Conservation (phyloP, 306 rosid genomes). For the Carpinus fangiana region DNA sequence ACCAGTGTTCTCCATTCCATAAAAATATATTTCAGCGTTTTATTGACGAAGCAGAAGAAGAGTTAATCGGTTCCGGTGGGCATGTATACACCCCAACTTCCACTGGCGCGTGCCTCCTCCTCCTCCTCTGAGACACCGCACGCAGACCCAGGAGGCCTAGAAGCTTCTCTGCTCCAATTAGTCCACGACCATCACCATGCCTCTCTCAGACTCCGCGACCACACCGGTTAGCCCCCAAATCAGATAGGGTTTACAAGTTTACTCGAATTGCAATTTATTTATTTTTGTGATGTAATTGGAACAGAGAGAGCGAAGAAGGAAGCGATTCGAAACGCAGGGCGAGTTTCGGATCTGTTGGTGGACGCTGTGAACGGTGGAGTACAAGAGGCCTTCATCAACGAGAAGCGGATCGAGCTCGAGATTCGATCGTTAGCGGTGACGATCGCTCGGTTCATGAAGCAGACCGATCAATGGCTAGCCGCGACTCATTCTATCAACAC, state of each 20-base stretch:
- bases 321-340: constrained; percentile 52
- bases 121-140: constrained; percentile 25
- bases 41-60: background rate
- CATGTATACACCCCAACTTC: constrained; percentile 31
- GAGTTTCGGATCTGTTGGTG: constrained; percentile 74
- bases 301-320: constrained; percentile 7
- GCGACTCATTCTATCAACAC: constrained; percentile 73
- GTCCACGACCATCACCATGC: constrained; percentile 49
- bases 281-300: background rate
- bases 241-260: background rate
- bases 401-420: constrained; percentile 83
- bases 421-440: constrained; percentile 63
- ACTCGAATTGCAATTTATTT: background rate
- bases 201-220: constrained; percentile 51
- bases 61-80: background rate
- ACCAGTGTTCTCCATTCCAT: no score
- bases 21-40: background rate
- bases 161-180: constrained; percentile 53
- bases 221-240: constrained; percentile 44
- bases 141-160: constrained; percentile 45
- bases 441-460: constrained; percentile 64
- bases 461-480: constrained; percentile 88
- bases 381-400: constrained; percentile 62
- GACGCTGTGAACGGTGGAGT: constrained; percentile 84
- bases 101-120: constrained; percentile 30